phyloP scores from a whole-genome alignment of 441 rosid genomes.

The Syzygium syzygioides region DNA sequence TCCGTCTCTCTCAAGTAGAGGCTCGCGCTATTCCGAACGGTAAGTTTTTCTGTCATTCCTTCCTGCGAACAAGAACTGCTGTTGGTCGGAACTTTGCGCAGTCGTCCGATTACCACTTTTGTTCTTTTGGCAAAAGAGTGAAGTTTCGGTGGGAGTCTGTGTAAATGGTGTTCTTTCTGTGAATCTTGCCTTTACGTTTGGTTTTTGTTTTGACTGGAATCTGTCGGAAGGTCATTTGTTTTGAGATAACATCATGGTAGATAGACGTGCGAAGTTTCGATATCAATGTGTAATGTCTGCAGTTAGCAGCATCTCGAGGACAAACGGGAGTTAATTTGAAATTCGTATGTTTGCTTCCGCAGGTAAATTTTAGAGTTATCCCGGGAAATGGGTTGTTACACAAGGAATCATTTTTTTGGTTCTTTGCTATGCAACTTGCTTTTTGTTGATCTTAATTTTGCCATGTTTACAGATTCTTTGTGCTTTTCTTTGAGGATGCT shows the following conservation, averaged over 20 bases:
- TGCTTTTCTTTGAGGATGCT: slow-evolving; percentile 42
- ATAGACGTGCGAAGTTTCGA: neutral
- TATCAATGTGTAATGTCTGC: neutral
- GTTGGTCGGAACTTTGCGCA: neutral
- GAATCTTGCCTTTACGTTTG: neutral
- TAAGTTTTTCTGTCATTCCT: neutral
- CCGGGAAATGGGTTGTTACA: neutral
- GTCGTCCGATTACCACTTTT: neutral
- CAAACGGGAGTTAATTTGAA: neutral
- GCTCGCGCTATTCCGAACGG: neutral
- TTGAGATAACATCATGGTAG: neutral
- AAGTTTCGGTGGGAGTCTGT: neutral
- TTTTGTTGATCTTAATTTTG: neutral
- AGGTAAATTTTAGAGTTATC: neutral
- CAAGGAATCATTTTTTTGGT: neutral
- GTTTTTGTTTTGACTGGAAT: neutral
- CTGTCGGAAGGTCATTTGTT: neutral
- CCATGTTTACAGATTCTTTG: neutral
- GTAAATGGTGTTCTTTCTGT: neutral
- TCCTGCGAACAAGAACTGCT: neutral
- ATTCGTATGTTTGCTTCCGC: neutral
- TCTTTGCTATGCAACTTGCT: neutral
- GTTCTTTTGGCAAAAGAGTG: neutral
- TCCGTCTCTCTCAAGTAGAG: neutral
- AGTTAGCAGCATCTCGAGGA: neutral